A percentile compares a stretch with the other conserved stretches of the same genome.
These are phyloP conservation scores for Phytopythium sindhum DNA, from an alignment of 352 stramenopile genomes.

Conservation along the genomic window DNA sequence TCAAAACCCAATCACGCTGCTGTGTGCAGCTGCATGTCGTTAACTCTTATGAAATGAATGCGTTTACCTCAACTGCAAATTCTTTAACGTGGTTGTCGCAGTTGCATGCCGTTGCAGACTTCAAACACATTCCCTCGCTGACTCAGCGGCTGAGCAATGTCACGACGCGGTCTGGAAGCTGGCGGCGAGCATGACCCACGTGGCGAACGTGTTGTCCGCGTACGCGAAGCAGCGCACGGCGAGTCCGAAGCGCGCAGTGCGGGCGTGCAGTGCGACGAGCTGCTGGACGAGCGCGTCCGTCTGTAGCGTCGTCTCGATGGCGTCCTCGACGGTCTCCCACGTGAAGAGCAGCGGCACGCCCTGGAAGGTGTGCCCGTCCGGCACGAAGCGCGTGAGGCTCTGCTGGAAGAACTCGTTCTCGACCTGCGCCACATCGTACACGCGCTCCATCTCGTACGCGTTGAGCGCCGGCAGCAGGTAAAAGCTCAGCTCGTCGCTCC, in stretches of 20 bases:
- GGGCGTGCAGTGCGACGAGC: slow-evolving; percentile 61
- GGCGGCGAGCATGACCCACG: slow-evolving; percentile 85
- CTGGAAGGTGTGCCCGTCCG: slow-evolving; percentile 82
- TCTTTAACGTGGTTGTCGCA: background rate
- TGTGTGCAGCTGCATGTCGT: background rate
- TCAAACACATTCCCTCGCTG: background rate
- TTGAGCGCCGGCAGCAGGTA: slow-evolving; percentile 81
- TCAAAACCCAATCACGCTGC: background rate
- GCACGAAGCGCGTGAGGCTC: slow-evolving; percentile 74
- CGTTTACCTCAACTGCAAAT: background rate
- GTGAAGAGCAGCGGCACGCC: slow-evolving; percentile 76
- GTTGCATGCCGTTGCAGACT: background rate
- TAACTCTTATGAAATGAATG: background rate
- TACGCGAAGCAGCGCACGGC: slow-evolving; percentile 80
- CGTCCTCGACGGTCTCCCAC: slow-evolving; percentile 22
- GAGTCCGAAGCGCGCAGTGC: slow-evolving; percentile 61
- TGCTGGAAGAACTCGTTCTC: slow-evolving; percentile 85
- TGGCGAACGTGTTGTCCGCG: slow-evolving; percentile 54
- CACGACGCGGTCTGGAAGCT: slow-evolving; percentile 40
- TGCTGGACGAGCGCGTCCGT: slow-evolving; percentile 44
- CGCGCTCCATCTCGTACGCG: slow-evolving; percentile 84
- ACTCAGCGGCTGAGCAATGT: background rate
- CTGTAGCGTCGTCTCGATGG: slow-evolving; percentile 34
- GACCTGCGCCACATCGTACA: slow-evolving; percentile 56
- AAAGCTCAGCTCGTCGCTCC: slow-evolving; percentile 76